Evolutionary conservation across 2,329 filamentous ascomycete species (phyloP), one percentile per base, ranked within the genome.

Genomic region (Ophiostoma angusticollis): DNA sequence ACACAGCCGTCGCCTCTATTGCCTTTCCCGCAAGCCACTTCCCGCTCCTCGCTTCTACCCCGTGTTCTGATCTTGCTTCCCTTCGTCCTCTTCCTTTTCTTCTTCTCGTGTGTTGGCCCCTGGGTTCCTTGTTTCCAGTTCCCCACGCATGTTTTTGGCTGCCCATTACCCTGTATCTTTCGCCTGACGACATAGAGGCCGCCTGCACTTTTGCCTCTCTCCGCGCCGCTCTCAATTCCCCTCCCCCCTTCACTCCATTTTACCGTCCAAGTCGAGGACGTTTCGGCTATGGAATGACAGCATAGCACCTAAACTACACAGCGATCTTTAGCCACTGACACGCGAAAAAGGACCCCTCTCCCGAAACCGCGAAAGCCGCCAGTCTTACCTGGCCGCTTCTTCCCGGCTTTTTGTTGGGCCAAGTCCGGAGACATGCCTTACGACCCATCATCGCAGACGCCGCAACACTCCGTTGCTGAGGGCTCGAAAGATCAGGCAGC

Each of bases 401-500:
- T 43, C 36, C 35, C 35, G 35, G n/a, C n/a, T n/a, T 25, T 37
- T 41, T 31, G 34, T 43, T 44, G 32, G 39, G 32, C 41, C 35
- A n/a, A 25, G 14, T 19, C 33, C 17, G 31, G 32, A 43, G 45
- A 37, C 38, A 59, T 58, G 57, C 54, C 54, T 46, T 49, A 52
- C 44, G 50, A 48, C 47, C 47, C 48, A 33, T 58, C 60, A 43
- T 57, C 61, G 43, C 56, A 55, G 46, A 47, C 54, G 42, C 51
- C 54, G 32, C 35, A 36, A 37, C 41, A 47, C 37, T 51, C 49
- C 36, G 49, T 54, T 37, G 47, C 54, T 45, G 60, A 63, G 32
- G 60, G 59, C 55, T 56, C 62, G 35, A 67, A 63, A 48, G 63
- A 65, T 44, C 61, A 61, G 49, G 59, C 62, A 32, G 52, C 55